Conservation (phyloP, 2,329 filamentous ascomycete species). For the Calonectria ilicicola region DNA sequence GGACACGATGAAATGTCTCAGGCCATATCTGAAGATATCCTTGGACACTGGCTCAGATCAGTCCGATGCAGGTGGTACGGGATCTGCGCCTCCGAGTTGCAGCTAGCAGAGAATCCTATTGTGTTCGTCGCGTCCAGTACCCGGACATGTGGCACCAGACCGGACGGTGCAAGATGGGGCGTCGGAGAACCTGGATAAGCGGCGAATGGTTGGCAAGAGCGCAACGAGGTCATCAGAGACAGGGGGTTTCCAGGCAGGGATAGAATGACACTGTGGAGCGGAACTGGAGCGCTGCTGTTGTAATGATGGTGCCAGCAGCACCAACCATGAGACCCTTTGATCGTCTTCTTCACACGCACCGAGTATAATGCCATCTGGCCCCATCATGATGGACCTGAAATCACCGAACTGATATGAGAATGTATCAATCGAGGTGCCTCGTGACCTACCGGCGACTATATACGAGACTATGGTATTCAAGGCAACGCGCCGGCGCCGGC, state of each 20-base stretch:
- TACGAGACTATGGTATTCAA: not conserved
- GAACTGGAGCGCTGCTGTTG: conserved; percentile 34
- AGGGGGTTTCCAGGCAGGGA: conserved; percentile 32
- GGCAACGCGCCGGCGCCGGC: not conserved
- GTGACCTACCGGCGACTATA: conserved; percentile 1
- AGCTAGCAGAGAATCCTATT: conserved; percentile 12
- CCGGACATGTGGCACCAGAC: conserved; percentile 29
- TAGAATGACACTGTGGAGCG: conserved; percentile 12
- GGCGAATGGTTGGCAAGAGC: conserved; percentile 27
- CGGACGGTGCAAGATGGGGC: conserved; percentile 13
- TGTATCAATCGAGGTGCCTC: not conserved
- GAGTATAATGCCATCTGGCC: not conserved
- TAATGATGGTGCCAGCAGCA: conserved; percentile 18
- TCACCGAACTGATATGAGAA: not conserved
- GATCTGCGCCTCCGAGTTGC: conserved; percentile 17
- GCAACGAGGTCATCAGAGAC: conserved; percentile 33
- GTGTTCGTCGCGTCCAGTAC: conserved; percentile 12
- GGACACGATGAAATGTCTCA: conserved; percentile 23
- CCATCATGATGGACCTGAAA: not conserved
- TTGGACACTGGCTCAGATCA: conserved; percentile 17
- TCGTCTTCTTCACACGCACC: not conserved
- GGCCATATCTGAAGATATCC: conserved; percentile 25
- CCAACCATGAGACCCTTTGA: conserved; percentile 11
- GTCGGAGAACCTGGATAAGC: conserved; percentile 5
- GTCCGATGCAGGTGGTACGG: conserved; percentile 10